These are phyloP conservation scores for Monilinia laxa DNA, from an alignment of 2,329 filamentous ascomycete species.

Conservation along the genomic window DNA sequence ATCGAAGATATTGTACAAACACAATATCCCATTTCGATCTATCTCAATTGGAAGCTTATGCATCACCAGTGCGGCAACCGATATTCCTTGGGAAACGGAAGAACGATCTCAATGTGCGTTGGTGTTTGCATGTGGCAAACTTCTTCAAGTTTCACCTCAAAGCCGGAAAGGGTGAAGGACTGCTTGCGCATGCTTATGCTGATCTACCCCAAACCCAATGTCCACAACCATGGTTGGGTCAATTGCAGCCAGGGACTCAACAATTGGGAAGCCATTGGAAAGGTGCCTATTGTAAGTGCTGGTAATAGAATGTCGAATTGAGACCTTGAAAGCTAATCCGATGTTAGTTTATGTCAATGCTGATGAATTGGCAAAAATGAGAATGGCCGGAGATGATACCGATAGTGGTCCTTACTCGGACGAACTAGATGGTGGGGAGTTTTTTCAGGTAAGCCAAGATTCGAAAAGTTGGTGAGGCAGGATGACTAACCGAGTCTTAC, in stretches of 20 bases:
- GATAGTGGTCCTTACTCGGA: conserved; percentile 28
- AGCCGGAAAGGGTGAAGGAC: conserved; percentile 39
- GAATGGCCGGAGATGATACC: conserved; percentile 22
- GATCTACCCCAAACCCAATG: conserved; percentile 43
- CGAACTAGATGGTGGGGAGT: conserved; percentile 29
- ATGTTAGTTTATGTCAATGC: conserved; percentile 30
- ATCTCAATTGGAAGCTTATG: conserved; percentile 49
- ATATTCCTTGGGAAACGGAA: conserved; percentile 45
- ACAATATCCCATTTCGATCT: conserved; percentile 43
- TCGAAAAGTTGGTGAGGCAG: neutral
- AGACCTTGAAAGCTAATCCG: conserved; percentile 18
- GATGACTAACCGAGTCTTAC: neutral
- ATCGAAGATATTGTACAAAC: conserved; percentile 34
- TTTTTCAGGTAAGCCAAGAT: conserved; percentile 30
- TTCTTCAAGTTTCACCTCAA: conserved; percentile 55
- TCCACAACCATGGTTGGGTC: conserved; percentile 46
- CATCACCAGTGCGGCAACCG: conserved; percentile 38
- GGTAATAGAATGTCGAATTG: neutral
- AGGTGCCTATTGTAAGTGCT: conserved; percentile 47
- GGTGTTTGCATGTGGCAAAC: conserved; percentile 49
- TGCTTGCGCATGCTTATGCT: conserved; percentile 38
- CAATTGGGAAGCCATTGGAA: conserved; percentile 49
- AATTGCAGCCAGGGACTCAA: conserved; percentile 40
- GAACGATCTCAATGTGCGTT: conserved; percentile 46
- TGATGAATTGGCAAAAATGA: conserved; percentile 30